Evolutionary conservation across 441 rosid genomes (phyloP).

Genomic region (Croton setiger): DNA sequence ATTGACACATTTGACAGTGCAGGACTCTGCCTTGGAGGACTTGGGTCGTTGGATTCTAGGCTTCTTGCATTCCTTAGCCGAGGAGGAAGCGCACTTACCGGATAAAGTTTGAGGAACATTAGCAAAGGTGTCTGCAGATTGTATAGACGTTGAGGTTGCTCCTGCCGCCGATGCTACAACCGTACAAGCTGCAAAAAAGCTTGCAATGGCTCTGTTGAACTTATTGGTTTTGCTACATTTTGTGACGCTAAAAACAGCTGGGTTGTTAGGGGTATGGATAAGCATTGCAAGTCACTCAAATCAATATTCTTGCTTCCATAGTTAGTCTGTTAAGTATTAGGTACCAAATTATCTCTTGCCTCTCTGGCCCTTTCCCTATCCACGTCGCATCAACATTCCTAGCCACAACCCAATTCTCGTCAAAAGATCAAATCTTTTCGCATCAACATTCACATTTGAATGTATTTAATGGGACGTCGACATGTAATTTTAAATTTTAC

Average conservation of each 20-base stretch:
- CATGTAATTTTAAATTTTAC: too few species aligned
- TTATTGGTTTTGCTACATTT: too few species aligned
- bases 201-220: conserved; percentile 23
- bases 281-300: neutral
- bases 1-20: conserved; percentile 74
- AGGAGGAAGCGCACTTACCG: conserved; percentile 26
- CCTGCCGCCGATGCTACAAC: conserved; percentile 35
- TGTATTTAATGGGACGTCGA: too few species aligned
- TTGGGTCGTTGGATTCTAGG: conserved; percentile 85
- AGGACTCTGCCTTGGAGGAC: conserved; percentile 78
- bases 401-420: neutral
- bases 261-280: neutral
- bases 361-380: neutral
- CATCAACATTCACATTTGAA: too few species aligned
- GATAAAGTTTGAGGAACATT: conserved; percentile 79
- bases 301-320: too few species aligned
- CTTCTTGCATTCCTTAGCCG: conserved; percentile 59
- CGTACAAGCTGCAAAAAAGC: conserved; percentile 39
- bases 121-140: conserved; percentile 41
- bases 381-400: neutral
- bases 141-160: conserved; percentile 1
- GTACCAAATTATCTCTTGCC: too few species aligned
- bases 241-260: too few species aligned
- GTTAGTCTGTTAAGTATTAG: too few species aligned
- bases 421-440: too few species aligned